Conservation (phyloP, 202 grass and related monocot genomes). For the Panicum virgatum region DNA sequence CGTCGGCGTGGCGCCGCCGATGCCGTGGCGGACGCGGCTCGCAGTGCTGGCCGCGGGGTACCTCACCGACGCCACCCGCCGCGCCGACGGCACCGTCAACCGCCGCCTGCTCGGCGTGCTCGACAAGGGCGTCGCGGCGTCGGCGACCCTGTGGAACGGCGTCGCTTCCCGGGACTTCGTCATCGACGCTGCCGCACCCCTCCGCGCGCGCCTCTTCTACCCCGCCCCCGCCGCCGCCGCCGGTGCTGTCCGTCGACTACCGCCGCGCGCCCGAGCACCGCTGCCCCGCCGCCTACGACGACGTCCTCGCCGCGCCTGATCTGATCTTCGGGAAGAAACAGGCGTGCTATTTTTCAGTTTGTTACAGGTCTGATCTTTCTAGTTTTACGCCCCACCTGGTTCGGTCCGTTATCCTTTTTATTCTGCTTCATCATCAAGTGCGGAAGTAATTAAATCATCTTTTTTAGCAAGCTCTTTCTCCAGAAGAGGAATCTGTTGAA, state of each 20-base stretch:
- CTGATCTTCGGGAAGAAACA: too few relatives aligned
- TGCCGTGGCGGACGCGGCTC: slow-evolving; percentile 66
- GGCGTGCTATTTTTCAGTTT: too few relatives aligned
- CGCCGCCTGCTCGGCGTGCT: slow-evolving; percentile 55
- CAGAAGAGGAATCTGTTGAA: too few relatives aligned
- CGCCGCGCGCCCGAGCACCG: slow-evolving; percentile 76
- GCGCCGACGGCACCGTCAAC: slow-evolving; percentile 68
- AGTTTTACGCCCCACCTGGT: too few relatives aligned
- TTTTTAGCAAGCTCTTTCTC: too few relatives aligned
- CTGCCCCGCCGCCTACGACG: slow-evolving; percentile 67
- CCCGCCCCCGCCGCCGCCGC: neutral
- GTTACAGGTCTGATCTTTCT: too few relatives aligned
- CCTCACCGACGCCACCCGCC: slow-evolving; percentile 49
- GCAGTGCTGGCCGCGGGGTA: slow-evolving; percentile 30
- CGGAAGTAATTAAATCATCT: too few relatives aligned
- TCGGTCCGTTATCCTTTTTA: too few relatives aligned
- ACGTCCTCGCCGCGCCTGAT: slow-evolving; percentile 62
- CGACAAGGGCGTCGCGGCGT: slow-evolving; percentile 32
- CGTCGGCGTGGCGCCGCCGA: slow-evolving; percentile 50
- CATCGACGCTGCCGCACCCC: slow-evolving; percentile 16
- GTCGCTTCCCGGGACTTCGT: slow-evolving; percentile 50
- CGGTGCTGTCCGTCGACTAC: slow-evolving; percentile 78
- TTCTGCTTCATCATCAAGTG: too few relatives aligned
- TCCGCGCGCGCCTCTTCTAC: slow-evolving; percentile 57
- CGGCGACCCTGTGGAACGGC: slow-evolving; percentile 26